Evolutionary conservation across 108 stramenopile genomes (phyloP).

Genomic region (Cyclotella baltica): DNA sequence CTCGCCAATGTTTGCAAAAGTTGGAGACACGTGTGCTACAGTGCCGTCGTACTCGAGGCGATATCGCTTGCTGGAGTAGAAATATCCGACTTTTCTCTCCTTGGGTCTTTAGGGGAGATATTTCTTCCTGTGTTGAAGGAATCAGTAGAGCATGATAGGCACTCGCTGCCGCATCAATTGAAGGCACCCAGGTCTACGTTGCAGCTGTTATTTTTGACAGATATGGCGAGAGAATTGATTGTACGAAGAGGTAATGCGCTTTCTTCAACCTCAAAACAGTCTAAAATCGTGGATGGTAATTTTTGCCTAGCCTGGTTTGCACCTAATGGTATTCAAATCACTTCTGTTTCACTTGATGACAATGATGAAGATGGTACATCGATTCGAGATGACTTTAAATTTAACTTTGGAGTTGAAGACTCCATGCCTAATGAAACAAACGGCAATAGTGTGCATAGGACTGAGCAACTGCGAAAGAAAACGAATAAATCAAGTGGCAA

Average conservation of each 20-base stretch:
- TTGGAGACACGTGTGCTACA: slow-evolving; percentile 57
- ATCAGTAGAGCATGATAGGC: background rate
- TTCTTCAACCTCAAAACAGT: background rate
- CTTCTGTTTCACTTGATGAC: slow-evolving; percentile 35
- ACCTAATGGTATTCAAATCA: slow-evolving; percentile 72
- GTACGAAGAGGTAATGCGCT: slow-evolving; percentile 20
- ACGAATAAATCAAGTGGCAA: slow-evolving; percentile 5
- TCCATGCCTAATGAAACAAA: background rate
- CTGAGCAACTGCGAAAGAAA: slow-evolving; percentile 18
- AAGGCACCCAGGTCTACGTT: slow-evolving; percentile 1
- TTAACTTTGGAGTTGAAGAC: background rate
- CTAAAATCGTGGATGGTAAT: slow-evolving; percentile 50
- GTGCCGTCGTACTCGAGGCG: slow-evolving; percentile 28
- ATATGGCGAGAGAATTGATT: slow-evolving; percentile 57
- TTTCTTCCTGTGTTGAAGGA: background rate
- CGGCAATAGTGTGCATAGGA: background rate
- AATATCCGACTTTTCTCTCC: background rate
- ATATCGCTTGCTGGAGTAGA: slow-evolving; percentile 18
- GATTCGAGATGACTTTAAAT: slow-evolving; percentile 3
- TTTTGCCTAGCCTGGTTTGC: slow-evolving; percentile 87
- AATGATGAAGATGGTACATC: slow-evolving; percentile 39
- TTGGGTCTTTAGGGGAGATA: background rate
- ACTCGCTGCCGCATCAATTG: background rate
- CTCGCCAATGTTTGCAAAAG: slow-evolving; percentile 67
- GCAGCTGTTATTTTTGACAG: slow-evolving; percentile 47